Evolutionary conservation across 495 filamentous ascomycete species (phyloP), one percentile per base, ranked within the genome.

Genomic region (Penicillium macrosclerotiorum): DNA sequence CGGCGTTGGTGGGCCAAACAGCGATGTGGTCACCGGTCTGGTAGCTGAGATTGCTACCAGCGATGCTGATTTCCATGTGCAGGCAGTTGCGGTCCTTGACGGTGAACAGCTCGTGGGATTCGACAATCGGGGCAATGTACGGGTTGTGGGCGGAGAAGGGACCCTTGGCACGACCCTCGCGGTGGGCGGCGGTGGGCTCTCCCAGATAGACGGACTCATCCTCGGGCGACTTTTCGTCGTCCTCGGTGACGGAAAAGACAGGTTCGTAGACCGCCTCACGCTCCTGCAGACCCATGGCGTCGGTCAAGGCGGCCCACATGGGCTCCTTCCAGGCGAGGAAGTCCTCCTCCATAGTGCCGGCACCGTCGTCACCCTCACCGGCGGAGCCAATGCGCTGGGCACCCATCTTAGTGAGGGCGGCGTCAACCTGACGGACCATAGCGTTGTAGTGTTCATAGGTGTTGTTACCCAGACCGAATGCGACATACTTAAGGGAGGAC

Each of bases 361-460:
- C 92, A 48, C 93, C 93, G 64, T 99, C 93, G 57, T 99, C 93
- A 58, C 93, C 93, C 72, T 97, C 93, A 60, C 93, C 93, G 23
- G 90, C 89, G 30, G 82, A 72, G 8, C 92, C 90, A 52, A 99
- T 90, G 45, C 90, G 78, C 40, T 78, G 76, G 14, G 87, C 93
- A 46, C 93, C 93, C 20, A 91, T 74, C 55, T 88, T 90, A 52
- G 78, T 69, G 34, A 99, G 70, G 25, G 85, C 84, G 51, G 83
- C 79, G 65, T 95, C 81, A 45, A 95, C 82, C 47, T 89, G 86
- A 47, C 93, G 89, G 45, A 99, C 92, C 89, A 99, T 95, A 27
- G 88, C 85, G 70, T 99, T 96, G 78, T 97, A 99, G 73, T 99
- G 94, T 59, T 99, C 93, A 55, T 99, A 99, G 19, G 93, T 99